Evolutionary conservation across 108 stramenopile genomes (phyloP), one percentile per base, ranked within the genome.

Genomic region (Parietichytrium sp.): DNA sequence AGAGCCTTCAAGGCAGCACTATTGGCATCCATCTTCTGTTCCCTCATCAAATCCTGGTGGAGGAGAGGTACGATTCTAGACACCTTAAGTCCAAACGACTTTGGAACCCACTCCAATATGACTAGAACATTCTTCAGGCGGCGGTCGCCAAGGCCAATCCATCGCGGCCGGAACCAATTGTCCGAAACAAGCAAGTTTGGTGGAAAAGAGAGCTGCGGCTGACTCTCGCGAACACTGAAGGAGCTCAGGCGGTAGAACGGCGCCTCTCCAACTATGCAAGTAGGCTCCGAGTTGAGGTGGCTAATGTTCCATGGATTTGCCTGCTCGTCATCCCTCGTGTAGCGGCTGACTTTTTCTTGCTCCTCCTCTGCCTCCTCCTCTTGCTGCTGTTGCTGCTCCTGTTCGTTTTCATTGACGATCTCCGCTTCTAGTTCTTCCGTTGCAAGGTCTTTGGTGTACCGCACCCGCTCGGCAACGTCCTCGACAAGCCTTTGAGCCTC

Each of bases 321-420:
- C 31, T 52, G 81, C 81, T 84, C 83, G 47, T 81, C 83, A 38
- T 84, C 79, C n/a, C 83, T 52, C 16, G 54, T 54, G 81, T 52
- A 84, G 16, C 27, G 78, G 25, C 83, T 48, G 18, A 72, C 61
- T 42, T 72, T 72, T 25, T 72, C 61, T 1, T 72, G 61, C 61
- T 72, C 61, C 42, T 72, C 61, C 33, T 72, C 61, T 16, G 61
- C 61, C 61, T 80, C 50, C 51, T 85, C 81, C 49, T 61, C 81
- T 4, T 48, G 23, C 72, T 82, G 54, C 79, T 82, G 29, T 4
- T 72, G 54, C 79, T 82, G n/a, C 61, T 85, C 85, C 55, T 83
- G 81, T 29, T 83, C 79, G 23, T 83, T 55, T 31, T 84, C 84
- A 47, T 84, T 25, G 36, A 79, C 79, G 2, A 26, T 51, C 80